Evolutionary conservation across 2,329 filamentous ascomycete genomes (phyloP).

Genomic region (Cladophialophora exuberans): DNA sequence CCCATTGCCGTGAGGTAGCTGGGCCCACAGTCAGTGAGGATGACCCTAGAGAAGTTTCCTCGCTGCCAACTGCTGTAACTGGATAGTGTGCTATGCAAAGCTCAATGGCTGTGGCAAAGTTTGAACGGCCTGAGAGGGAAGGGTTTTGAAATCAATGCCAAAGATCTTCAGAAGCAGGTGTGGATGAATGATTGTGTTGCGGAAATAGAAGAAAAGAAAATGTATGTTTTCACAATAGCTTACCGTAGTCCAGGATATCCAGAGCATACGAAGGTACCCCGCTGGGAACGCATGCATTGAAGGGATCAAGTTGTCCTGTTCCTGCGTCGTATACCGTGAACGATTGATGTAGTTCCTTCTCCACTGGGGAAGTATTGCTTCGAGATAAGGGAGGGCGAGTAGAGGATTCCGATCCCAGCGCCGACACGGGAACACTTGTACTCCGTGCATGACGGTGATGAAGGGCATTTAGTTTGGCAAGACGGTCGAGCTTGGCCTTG

Average conservation of each 20-base stretch:
- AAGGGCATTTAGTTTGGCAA: conserved; percentile 6
- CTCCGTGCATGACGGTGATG: conserved; percentile 3
- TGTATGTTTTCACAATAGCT: not conserved
- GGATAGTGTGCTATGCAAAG: conserved; percentile 13
- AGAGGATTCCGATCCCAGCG: not conserved
- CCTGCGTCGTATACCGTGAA: conserved; percentile 12
- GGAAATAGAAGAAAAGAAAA: not conserved
- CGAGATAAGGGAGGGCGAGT: conserved; percentile 1
- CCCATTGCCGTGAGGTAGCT: conserved; percentile 19
- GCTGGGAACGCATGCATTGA: conserved; percentile 14
- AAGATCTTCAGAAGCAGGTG: no score
- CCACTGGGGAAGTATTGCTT: not conserved
- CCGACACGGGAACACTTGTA: not conserved
- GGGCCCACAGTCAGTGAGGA: not conserved
- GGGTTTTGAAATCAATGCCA: not conserved
- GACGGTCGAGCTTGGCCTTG: conserved; percentile 18
- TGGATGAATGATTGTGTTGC: no score
- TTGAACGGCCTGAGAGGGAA: conserved; percentile 7
- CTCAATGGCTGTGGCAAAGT: not conserved
- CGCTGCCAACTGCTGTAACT: not conserved
- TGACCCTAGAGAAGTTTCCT: no score
- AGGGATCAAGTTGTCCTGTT: conserved; percentile 17
- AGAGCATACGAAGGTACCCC: conserved; percentile 9
- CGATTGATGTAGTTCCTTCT: not conserved
- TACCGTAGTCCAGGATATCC: conserved; percentile 20